Percentiles rank a stretch among this genome's conserved stretches.
phyloP scores from a whole-genome alignment of 2,329 filamentous ascomycete genomes.

The Colletotrichum limetticola region DNA sequence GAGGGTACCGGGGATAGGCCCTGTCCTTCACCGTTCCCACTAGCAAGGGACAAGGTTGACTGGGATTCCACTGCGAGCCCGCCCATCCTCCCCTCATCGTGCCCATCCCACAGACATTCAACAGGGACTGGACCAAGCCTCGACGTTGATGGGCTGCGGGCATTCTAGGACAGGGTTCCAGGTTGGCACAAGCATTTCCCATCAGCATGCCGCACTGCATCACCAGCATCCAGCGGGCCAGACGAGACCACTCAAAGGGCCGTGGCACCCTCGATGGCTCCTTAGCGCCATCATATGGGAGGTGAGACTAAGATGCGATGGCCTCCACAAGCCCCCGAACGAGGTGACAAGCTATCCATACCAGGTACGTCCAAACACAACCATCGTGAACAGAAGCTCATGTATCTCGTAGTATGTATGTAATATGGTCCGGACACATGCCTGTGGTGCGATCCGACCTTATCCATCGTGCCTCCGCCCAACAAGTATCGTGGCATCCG shows the following conservation, averaged over 20 bases:
- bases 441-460: conserved; percentile 14
- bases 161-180: not conserved
- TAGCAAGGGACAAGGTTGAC: conserved; percentile 17
- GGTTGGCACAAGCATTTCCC: conserved; percentile 24
- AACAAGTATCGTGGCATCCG: not conserved
- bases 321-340: not conserved
- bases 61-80: not conserved
- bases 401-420: not conserved
- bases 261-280: conserved; percentile 3
- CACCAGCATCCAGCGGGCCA: not conserved
- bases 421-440: not conserved
- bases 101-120: not conserved
- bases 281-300: not conserved
- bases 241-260: conserved; percentile 5
- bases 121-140: not conserved
- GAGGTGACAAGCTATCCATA: not conserved
- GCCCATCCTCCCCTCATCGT: not conserved
- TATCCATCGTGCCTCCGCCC: conserved; percentile 15
- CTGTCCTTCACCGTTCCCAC: conserved; percentile 25
- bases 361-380: not conserved
- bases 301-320: conserved; percentile 3
- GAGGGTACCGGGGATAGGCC: conserved; percentile 10
- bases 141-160: not conserved
- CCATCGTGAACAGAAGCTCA: conserved; percentile 2
- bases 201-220: not conserved